Base-by-base conservation (phyloP, 805 yeast genomes). In the Ogataea degrootiae region DNA sequence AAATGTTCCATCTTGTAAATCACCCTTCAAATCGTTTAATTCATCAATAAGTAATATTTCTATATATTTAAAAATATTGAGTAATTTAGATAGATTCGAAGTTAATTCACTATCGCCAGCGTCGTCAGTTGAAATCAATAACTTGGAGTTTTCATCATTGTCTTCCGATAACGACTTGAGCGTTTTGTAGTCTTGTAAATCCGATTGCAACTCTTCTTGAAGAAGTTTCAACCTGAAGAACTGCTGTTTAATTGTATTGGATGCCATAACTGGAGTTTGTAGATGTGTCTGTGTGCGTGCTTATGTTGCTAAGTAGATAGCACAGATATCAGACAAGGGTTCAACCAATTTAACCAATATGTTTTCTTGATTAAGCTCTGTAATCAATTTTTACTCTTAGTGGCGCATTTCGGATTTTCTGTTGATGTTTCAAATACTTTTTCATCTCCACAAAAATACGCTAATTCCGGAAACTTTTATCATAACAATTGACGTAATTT, bases 211-310 rank as follows among this genome's bases (percentile, higher is more conserved):
- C 35, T 58, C 60, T 23, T 56, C 59, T 11, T 46, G 43, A 6
- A 54, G 46, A 16, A 53, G 53, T 38, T 48, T 45, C 9, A 55
- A 49, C 37, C 50, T 56, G n/a, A 53, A 31, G 34, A 58, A 49
- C 39, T 55, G 59, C 17, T 53, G 55, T 11, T 57, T 54, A 11
- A 56, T 35, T 3, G 48, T 19, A 17, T 35, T 38, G 6, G 46
- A 6, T 42, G 44, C 16, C 41, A 39, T 39, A 26, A 26, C 11
- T 26, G 12, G 11, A 9, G 31, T 26, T 23, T 26, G 3, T 26
- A 9, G 12, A 5, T 26, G 31, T 26, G 31, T 11, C 6, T 9
- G 11, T 26, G 31, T 26, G 6, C 31, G 12, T 26, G 12, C 2
- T 26, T 26, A 11, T 9, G 31, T 8, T 26, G 1, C 11, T 26